Conservation (phyloP, 768 basidiomycete genomes). For the Suillus hirtellus region DNA sequence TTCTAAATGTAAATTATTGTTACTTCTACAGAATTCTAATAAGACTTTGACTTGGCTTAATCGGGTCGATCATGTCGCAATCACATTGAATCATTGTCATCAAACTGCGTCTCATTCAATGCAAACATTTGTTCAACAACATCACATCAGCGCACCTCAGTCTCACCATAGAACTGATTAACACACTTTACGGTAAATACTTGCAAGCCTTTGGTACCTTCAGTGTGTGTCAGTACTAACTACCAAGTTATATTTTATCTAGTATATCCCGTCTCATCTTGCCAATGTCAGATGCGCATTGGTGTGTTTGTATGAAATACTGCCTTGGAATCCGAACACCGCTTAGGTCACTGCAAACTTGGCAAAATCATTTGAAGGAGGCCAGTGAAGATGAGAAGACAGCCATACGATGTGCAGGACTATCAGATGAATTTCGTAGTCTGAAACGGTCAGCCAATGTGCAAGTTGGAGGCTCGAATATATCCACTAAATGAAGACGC, state of each 20-base stretch:
- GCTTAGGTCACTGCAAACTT: too few species aligned
- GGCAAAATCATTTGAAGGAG: not conserved
- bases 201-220: too few species aligned
- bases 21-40: not conserved
- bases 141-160: too few species aligned
- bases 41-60: too few species aligned
- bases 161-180: too few species aligned
- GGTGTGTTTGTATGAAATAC: not conserved
- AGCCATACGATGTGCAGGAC: not conserved
- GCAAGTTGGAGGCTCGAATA: not conserved
- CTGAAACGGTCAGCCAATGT: not conserved
- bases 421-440: not conserved
- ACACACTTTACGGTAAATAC: too few species aligned
- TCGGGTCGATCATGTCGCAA: too few species aligned
- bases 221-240: too few species aligned
- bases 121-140: too few species aligned
- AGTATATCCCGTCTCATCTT: not conserved
- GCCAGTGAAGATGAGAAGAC: not conserved
- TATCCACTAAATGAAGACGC: not conserved
- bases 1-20: too few species aligned
- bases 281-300: not conserved
- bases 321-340: conserved; percentile 13
- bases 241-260: not conserved
- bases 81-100: too few species aligned
- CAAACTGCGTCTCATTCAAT: too few species aligned